Evolutionary conservation across 192 early-diverging fungal species (phyloP), one percentile per base, ranked within the genome.

Genomic region (Backusella westeae): DNA sequence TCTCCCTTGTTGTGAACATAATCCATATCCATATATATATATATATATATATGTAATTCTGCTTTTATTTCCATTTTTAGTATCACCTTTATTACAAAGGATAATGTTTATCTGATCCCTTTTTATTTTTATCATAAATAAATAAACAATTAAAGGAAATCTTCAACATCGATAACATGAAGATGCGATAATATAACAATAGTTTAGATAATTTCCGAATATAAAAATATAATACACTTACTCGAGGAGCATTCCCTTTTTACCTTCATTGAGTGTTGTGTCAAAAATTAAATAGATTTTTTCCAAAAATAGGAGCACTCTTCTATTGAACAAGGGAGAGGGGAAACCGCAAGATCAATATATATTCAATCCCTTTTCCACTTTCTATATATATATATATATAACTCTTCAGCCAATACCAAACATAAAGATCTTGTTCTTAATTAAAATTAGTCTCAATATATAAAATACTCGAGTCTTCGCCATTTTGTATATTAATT

Each of bases 241-340:
- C 53, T 56, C 53, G 21, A 56, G 56, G 56, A 9, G 10, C 9
- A 63, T 63, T 63, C 56, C 56, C 56, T 63, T 53, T 53, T 53
- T 8, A n/a, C 52, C 21, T 53, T 63, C 6, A 23, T 23, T 56
- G n/a, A 56, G 21, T 63, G 10, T 63, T 29, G 56, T 63, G 56
- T 63, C 56, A 63, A 63, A 63, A 63, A 63, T 63, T 29, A 63
- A 63, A 63, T 63, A n/a, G 56, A 14, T 63, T 63, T 29, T 63
- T 63, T 29, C 56, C 56, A 63, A 29, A 63, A 63, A 63, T 63
- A 63, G 56, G 56, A 26, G 56, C 21, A 63, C 10, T 29, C 26
- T 4, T 26, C 4, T 6, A 49, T 49, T 44, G 42, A 44, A 44
- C 42, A 44, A 44, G 42, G 42, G 12, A 44, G 14, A 14, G 14